Conservation (phyloP, 2,329 filamentous ascomycete species). For the Xylaria sp. region DNA sequence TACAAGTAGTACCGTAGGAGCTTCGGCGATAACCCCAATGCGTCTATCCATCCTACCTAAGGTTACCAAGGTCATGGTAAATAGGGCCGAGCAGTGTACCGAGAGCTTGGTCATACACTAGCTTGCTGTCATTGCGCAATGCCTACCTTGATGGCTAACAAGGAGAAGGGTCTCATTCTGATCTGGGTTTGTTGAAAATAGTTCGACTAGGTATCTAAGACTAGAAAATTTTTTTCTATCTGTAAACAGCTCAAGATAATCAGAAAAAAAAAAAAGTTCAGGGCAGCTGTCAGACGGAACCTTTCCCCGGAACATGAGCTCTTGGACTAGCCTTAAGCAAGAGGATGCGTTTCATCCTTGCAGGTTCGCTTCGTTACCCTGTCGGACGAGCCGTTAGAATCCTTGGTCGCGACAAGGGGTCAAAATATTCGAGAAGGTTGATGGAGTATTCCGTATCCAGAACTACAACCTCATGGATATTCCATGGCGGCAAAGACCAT, state of each 20-base stretch:
- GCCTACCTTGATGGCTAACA: conserved; percentile 12
- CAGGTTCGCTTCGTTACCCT: conserved; percentile 22
- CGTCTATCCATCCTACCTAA: not conserved
- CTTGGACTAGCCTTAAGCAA: conserved; percentile 21
- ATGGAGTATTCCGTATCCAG: not conserved
- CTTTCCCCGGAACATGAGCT: conserved; percentile 34
- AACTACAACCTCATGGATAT: not conserved
- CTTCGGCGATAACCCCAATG: conserved; percentile 11
- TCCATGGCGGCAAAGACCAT: not conserved
- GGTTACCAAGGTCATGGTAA: not conserved
- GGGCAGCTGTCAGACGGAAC: conserved; percentile 31
- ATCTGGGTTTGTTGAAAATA: conserved; percentile 14
- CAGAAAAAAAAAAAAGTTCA: conserved; percentile 5
- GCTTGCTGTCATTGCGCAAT: conserved; percentile 20
- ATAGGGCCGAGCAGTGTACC: conserved; percentile 7
- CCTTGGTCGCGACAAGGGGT: conserved; percentile 14
- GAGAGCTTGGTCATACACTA: conserved; percentile 9
- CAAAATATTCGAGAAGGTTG: not conserved
- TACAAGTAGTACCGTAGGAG: not conserved
- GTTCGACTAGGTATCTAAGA: conserved; percentile 22
- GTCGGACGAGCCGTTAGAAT: conserved; percentile 12
- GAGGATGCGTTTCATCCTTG: conserved; percentile 28
- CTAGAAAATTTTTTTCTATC: conserved; percentile 28
- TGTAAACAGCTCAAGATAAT: conserved; percentile 20
- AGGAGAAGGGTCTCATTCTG: conserved; percentile 14